A percentile compares a stretch with the other conserved stretches of the same genome.
phyloP scores from a whole-genome alignment of 2,329 filamentous ascomycete genomes.

The Paracorniculantispora psalliotae region DNA sequence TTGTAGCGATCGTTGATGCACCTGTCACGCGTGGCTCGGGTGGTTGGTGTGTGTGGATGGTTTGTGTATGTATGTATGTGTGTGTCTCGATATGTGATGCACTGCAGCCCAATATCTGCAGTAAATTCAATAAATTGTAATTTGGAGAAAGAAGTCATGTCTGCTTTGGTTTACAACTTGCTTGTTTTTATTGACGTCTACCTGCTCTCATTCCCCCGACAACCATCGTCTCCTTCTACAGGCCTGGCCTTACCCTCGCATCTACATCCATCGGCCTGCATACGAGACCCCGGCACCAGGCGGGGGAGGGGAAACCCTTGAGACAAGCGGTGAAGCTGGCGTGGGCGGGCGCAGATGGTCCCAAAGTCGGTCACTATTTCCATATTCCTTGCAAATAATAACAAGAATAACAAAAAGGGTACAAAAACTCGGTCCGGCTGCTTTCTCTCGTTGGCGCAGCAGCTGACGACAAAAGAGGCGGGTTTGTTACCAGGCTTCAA shows the following conservation, averaged over 20 bases:
- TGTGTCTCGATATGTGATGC: neutral
- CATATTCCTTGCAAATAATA: neutral
- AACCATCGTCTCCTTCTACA: constrained; percentile 1
- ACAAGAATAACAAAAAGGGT: neutral
- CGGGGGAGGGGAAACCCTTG: constrained; percentile 7
- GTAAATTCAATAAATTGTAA: neutral
- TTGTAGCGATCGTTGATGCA: constrained; percentile 10
- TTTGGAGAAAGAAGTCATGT: neutral
- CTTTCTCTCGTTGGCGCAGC: constrained; percentile 1
- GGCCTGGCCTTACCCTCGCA: neutral
- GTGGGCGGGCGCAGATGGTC: no score
- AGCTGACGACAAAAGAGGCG: neutral
- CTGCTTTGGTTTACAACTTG: neutral
- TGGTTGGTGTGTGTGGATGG: neutral
- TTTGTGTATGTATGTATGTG: neutral
- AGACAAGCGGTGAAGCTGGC: constrained; percentile 14
- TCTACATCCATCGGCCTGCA: constrained; percentile 10
- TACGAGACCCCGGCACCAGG: neutral
- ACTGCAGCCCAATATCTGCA: neutral
- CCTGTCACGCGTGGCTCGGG: constrained; percentile 7
- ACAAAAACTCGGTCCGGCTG: neutral
- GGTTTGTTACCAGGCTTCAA: neutral
- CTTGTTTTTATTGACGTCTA: constrained; percentile 5
- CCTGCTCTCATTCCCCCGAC: constrained; percentile 1
- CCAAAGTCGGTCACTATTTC: neutral